A percentile compares a stretch with the other conserved stretches of the same genome.
phyloP scores from a whole-genome alignment of 192 early-diverging fungal genomes.

The Coemansia sp. region DNA sequence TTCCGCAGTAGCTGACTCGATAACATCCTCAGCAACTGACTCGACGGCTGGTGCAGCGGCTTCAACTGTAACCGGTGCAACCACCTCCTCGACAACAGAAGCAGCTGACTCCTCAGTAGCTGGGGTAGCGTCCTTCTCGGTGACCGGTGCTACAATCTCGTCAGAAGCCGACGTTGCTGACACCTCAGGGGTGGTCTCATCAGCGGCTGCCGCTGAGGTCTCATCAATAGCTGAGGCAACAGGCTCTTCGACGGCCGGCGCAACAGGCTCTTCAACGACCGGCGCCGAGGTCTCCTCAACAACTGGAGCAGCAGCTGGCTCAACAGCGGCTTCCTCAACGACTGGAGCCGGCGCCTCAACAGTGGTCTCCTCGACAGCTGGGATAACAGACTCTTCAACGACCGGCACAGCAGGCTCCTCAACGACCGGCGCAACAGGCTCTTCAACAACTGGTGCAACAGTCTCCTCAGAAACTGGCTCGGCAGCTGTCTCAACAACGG shows the following conservation, averaged over 20 bases:
- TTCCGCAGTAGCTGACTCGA: slow-evolving; percentile 6
- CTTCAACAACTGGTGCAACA: neutral
- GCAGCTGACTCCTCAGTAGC: neutral
- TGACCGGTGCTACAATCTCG: neutral
- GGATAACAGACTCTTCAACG: neutral
- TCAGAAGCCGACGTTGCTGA: neutral
- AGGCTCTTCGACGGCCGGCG: slow-evolving; percentile 7
- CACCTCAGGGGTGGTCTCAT: neutral
- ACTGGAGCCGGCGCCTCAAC: slow-evolving; percentile 11
- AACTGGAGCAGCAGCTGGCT: slow-evolving; percentile 7
- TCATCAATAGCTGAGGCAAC: neutral
- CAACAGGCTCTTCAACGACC: neutral
- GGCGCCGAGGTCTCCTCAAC: neutral
- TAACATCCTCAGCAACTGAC: neutral
- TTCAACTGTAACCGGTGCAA: neutral
- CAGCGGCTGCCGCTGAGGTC: neutral
- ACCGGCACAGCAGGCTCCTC: neutral
- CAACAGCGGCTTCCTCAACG: slow-evolving; percentile 1
- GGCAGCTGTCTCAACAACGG: slow-evolving; percentile 2
- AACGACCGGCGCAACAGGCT: neutral
- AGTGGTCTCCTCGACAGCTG: neutral
- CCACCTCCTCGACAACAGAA: neutral
- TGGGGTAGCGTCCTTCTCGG: neutral
- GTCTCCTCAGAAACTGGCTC: slow-evolving; percentile 1
- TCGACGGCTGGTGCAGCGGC: too few species aligned